Base-by-base conservation (phyloP, 305 asterid genomes). In the Rubia tinctorum region DNA sequence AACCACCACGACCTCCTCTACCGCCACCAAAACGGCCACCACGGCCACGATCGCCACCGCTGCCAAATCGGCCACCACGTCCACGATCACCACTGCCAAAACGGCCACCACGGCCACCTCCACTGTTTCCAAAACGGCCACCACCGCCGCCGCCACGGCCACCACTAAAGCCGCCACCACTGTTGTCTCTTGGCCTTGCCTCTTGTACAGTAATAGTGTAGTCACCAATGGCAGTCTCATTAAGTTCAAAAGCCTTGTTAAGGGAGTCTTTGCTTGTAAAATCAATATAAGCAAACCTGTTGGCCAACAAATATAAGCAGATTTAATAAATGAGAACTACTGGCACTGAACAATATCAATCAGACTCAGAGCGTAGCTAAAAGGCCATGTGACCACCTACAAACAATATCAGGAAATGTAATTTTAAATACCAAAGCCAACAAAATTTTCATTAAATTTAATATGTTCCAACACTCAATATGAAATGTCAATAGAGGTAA, bases 241-340 rank as follows among this genome's bases (percentile, higher is more conserved):
- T 75, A 9, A 86, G 79, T 66, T 84, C 85, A 73, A 92, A 69
- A 30, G 99, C 99, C 75, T 84, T 76, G 79, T 68, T 79, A 22
- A 83, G 42, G 39, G 84, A 86, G 58, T 69, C 85, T 27, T 39
- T 63, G 71, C 87, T 89, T 43, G 76, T 66, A 53, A 92, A 95
- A 62, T 86, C 85, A 13, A 95, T 58, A 75, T 84, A 92, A 13
- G 97, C 97, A 27, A 92, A 80, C 81, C 99, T 90, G 86, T 51
- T 9, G 7, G n/a, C 14, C 39, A 64, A 68, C 18, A n/a, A n/a
- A n/a, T n/a, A n/a, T n/a, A n/a, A n/a, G n/a, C n/a, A n/a, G n/a
- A n/a, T n/a, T n/a, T n/a, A n/a, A n/a, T n/a, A n/a, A n/a, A n/a
- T n/a, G n/a, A n/a, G n/a, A n/a, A n/a, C n/a, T n/a, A n/a, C n/a